These are phyloP conservation scores for Colletotrichum nymphaeae DNA, from an alignment of 2,329 filamentous ascomycete species.

Conservation along the genomic window DNA sequence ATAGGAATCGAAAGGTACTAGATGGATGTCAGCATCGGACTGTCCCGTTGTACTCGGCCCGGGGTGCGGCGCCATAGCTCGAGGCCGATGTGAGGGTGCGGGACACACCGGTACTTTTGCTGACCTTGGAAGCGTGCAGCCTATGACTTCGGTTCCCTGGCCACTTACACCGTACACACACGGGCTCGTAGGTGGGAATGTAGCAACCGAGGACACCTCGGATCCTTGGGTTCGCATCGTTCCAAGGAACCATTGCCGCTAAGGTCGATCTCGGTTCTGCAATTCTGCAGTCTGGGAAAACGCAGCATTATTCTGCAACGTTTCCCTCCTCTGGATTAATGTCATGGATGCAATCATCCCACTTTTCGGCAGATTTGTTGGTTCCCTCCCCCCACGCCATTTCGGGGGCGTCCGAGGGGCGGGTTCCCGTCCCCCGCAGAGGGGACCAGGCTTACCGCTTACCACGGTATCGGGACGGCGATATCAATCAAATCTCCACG, in stretches of 20 bases:
- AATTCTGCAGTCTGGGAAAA: not conserved
- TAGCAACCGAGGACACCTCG: not conserved
- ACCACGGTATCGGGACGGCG: slow-evolving; percentile 13
- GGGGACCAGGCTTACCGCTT: slow-evolving; percentile 11
- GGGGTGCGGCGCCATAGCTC: not conserved
- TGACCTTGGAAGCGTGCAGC: not conserved
- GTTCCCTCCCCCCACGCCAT: slow-evolving; percentile 12
- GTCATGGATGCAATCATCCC: not conserved
- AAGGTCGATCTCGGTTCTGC: slow-evolving; percentile 12
- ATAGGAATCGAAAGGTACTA: not conserved
- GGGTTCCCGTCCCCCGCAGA: not conserved
- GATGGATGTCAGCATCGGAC: not conserved
- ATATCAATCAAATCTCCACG: not conserved
- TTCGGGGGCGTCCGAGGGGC: slow-evolving; percentile 6
- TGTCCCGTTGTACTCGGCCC: not conserved
- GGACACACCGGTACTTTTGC: not conserved
- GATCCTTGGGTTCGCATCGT: not conserved
- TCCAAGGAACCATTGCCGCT: not conserved
- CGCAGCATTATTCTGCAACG: not conserved
- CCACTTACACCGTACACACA: not conserved
- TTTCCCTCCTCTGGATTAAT: not conserved
- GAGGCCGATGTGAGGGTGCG: not conserved
- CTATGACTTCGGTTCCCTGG: not conserved
- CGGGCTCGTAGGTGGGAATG: not conserved
- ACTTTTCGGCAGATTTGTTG: not conserved